phyloP scores from a whole-genome alignment of 2,329 filamentous ascomycete genomes.

The Cladosporium austrohemisphaericum region DNA sequence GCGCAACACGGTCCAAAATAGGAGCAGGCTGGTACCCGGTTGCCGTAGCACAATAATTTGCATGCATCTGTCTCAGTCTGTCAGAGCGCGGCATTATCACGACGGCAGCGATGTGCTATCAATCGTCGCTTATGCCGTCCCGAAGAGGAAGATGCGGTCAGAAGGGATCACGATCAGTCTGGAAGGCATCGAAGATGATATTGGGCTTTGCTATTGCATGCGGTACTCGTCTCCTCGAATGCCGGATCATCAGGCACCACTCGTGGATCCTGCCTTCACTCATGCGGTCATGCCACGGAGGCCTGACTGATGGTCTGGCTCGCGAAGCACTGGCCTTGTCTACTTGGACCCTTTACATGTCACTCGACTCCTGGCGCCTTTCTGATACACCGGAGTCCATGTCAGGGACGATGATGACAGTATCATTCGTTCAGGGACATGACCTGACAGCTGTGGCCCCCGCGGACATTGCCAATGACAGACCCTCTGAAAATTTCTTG shows the following conservation, averaged over 20 bases:
- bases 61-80: neutral
- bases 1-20: constrained; percentile 12
- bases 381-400: neutral
- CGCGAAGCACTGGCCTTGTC: neutral
- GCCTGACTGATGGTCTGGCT: neutral
- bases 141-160: neutral
- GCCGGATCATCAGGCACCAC: constrained; percentile 7
- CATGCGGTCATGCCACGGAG: neutral
- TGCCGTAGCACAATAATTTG: neutral
- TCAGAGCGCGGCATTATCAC: neutral
- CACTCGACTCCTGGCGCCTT: neutral
- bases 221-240: constrained; percentile 3
- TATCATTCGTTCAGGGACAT: neutral
- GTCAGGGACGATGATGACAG: neutral
- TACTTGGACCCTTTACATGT: neutral
- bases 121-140: neutral
- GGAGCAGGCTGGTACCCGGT: constrained; percentile 15
- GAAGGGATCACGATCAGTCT: neutral
- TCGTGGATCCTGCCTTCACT: constrained; percentile 1
- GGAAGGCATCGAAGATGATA: constrained; percentile 14
- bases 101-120: neutral
- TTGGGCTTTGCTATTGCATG: constrained; percentile 11
- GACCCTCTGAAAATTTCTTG: too few relatives aligned
- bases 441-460: neutral
- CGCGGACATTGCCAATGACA: neutral